Base-by-base conservation (phyloP, 371 early-diverging fungal species). In the Mortierella sp. region DNA sequence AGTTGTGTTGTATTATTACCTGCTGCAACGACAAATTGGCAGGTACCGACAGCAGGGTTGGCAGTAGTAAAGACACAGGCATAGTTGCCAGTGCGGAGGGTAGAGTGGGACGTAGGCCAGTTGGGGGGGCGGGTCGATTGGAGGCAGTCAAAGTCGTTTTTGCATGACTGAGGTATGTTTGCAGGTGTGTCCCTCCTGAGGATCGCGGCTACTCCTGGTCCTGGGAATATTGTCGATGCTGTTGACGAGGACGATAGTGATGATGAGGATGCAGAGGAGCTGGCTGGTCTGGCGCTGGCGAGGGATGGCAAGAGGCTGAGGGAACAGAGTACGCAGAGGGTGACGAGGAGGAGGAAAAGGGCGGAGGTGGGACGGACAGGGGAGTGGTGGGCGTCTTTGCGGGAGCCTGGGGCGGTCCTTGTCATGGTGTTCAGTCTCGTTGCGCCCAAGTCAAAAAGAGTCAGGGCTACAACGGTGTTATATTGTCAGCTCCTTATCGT, bases 21-120 rank as follows among this genome's bases (percentile, higher is more conserved):
- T 72, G 83, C 83, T 61, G 76, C n/a, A 64, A 82, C 82, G 43
- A 82, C 82, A 82, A 82, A 82, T 44, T 82, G 82, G 71, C 82
- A 82, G 31, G 74, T 69, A 48, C 82, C 82, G 16, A 63, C 10
- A 43, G 68, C 40, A 13, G 34, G 48, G 31, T 9, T 68, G 24
- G 26, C 22, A 13, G 26, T 8, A 34, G 43, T 39, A 43, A 76
- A 73, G 50, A 83, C 73, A 65, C 83, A 83, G 34, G 83, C 83
- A 41, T 83, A 83, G 70, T 74, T 78, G 40, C 79, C 79, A 10
- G 73, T 45, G 34, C 75, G 71, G 37, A 75, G 26, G 10, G 67
- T 64, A 26, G 55, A 52, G 41, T 82, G 83, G 2, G 78, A 64
- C 3, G 48, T 43, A 2, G 83, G 83, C 83, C 83, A 83, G 11